A percentile compares a stretch with the other conserved stretches of the same genome.
Conservation (phyloP, 164 flowering plant species). For the Vitis labrusca region DNA sequence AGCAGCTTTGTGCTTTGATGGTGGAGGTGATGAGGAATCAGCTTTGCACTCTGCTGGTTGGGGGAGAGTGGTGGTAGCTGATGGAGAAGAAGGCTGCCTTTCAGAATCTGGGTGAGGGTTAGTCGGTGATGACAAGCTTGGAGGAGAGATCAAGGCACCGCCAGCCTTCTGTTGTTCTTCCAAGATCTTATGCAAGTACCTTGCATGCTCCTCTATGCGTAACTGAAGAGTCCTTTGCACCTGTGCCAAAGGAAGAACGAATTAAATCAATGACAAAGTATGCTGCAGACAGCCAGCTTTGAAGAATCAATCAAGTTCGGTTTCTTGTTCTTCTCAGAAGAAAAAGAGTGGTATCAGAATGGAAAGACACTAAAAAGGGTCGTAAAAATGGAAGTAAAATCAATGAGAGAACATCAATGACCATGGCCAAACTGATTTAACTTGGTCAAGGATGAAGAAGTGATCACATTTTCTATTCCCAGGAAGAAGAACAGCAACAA, state of each 20-base stretch:
- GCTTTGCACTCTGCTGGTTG: slow-evolving; percentile 28
- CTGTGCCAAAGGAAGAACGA: slow-evolving; percentile 19
- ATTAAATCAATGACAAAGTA: too few species aligned
- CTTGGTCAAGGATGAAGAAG: too few species aligned
- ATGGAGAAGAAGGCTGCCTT: slow-evolving; percentile 17
- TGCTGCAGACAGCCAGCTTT: too few species aligned
- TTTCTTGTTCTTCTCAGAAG: too few species aligned
- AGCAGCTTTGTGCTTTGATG: slow-evolving; percentile 20
- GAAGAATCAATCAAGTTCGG: too few species aligned
- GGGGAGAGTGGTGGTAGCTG: slow-evolving; percentile 13
- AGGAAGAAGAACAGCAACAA: too few species aligned
- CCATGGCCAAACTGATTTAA: background rate
- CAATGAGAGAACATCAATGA: background rate
- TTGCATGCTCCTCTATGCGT: slow-evolving; percentile 68
- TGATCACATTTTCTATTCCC: too few species aligned
- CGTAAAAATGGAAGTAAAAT: too few species aligned
- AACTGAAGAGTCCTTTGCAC: slow-evolving; percentile 58
- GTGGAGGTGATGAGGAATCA: slow-evolving; percentile 23
- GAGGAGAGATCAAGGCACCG: slow-evolving; percentile 21
- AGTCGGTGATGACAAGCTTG: slow-evolving; percentile 18
- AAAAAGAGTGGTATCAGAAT: too few species aligned
- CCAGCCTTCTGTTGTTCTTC: slow-evolving; percentile 61
- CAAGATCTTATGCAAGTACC: slow-evolving; percentile 54
- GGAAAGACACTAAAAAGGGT: too few species aligned
- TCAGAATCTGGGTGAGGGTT: slow-evolving; percentile 18